These are phyloP conservation scores for Boletus vermiculosoides DNA, from an alignment of 768 basidiomycete genomes.

Conservation along the genomic window DNA sequence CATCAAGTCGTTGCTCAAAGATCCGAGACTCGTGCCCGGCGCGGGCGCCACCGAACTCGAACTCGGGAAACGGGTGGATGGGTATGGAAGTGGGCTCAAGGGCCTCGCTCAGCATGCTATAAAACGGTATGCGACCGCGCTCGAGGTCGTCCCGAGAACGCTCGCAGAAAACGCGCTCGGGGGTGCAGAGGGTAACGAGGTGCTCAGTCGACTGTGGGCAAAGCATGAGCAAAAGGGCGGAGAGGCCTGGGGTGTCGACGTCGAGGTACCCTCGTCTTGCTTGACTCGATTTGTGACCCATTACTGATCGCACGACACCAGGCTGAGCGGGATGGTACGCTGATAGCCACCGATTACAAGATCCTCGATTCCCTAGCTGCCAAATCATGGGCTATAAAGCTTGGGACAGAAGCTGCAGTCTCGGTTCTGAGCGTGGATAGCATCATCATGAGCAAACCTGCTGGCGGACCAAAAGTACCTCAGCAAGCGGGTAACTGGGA, in stretches of 20 bases:
- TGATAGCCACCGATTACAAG: conserved; percentile 56
- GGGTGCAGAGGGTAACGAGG: conserved; percentile 89
- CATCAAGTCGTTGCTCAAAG: conserved; percentile 89
- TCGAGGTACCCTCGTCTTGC: conserved; percentile 61
- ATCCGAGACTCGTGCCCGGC: conserved; percentile 86
- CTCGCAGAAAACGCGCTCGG: conserved; percentile 94
- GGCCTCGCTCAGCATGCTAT: conserved; percentile 94
- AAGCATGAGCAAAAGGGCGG: conserved; percentile 80
- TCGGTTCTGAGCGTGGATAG: conserved; percentile 93
- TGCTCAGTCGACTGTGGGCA: conserved; percentile 85
- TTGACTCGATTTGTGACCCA: not conserved
- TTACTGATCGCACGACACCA: conserved; percentile 29
- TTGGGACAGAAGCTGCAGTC: conserved; percentile 90
- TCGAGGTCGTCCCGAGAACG: conserved; percentile 91
- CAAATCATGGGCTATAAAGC: conserved; percentile 84
- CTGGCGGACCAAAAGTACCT: conserved; percentile 83
- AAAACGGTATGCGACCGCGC: conserved; percentile 81
- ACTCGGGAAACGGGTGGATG: conserved; percentile 80
- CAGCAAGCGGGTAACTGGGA: conserved; percentile 90
- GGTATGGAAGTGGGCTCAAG: conserved; percentile 83
- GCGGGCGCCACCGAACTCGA: conserved; percentile 95
- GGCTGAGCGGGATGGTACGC: conserved; percentile 79
- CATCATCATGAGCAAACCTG: conserved; percentile 96
- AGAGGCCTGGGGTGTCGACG: conserved; percentile 80
- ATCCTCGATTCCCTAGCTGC: conserved; percentile 88